These are phyloP conservation scores for Lepidium africanum DNA, from an alignment of 345 rosid genomes.

Conservation along the genomic window DNA sequence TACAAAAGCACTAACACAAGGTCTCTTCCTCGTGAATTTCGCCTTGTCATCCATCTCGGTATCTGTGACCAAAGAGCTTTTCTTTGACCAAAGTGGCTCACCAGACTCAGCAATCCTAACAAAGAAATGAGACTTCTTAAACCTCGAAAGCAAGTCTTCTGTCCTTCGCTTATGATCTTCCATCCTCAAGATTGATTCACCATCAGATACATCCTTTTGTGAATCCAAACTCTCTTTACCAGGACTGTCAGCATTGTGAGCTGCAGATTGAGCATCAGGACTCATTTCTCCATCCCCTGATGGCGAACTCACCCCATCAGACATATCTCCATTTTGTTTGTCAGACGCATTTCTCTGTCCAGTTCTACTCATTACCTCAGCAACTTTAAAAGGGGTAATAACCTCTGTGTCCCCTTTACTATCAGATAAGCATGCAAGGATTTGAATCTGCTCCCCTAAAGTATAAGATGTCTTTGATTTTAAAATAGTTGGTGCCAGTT, in stretches of 20 bases:
- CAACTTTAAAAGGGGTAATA: constrained; percentile 89
- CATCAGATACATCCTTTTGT: constrained; percentile 49
- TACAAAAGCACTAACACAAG: constrained; percentile 50
- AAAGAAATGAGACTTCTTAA: constrained; percentile 90
- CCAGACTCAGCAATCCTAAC: constrained; percentile 86
- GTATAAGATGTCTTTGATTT: constrained; percentile 5
- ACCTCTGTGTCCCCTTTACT: constrained; percentile 70
- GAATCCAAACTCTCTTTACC: constrained; percentile 45
- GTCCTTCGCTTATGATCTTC: constrained; percentile 76
- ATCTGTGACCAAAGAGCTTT: constrained; percentile 31
- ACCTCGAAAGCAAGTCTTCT: constrained; percentile 61
- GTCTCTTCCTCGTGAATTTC: constrained; percentile 22
- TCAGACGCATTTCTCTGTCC: constrained; percentile 47
- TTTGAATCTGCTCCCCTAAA: constrained; percentile 87
- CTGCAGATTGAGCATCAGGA: constrained; percentile 31
- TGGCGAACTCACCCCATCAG: constrained; percentile 27
- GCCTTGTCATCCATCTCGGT: constrained; percentile 28
- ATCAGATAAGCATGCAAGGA: constrained; percentile 84
- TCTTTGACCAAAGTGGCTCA: constrained; percentile 83
- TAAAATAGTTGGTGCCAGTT: not conserved
- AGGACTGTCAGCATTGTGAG: constrained; percentile 46
- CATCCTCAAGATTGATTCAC: constrained; percentile 82
- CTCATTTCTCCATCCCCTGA: constrained; percentile 41
- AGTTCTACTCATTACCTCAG: constrained; percentile 79
- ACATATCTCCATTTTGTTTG: constrained; percentile 43